Base-by-base conservation (phyloP, 495 filamentous ascomycete species). In the Xylaria castorea region DNA sequence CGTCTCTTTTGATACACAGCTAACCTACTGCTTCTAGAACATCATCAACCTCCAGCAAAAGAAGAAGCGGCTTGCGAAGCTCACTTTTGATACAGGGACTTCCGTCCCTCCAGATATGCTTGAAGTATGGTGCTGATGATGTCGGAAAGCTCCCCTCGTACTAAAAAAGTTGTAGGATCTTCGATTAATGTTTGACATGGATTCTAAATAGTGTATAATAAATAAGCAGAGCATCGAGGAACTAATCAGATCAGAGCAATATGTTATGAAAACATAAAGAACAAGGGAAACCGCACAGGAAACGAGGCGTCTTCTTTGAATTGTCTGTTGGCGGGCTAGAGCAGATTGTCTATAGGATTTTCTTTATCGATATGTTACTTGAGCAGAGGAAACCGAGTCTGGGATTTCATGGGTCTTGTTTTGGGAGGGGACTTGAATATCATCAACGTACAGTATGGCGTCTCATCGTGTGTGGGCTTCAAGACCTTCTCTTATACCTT, bases 51-150 rank as follows among this genome's bases (percentile, higher is more conserved):
- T 73, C 20, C 74, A 75, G 27, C 42, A 66, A 32, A 75, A 42
- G 66, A 75, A 75, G 53, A 73, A 62, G 16, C 48, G 30, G 27
- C 61, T 75, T 25, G 60, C 71, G 27, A 71, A 73, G 53, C 62
- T 75, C 36, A 73, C 74, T 25, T 70, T 75, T 42, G 71, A 70
- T 16, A 36, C 66, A 20, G 65, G 60, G 36, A 44, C 12, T 0
- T 38, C 30, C 1, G 22, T 32, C 20, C 11, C 44, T 48, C 9
- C 61, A 34, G 38, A 64, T 44, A 27, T 32, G 18, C n/a, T 64
- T 20, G 61, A 44, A 22, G 61, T 64, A 44, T 18, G 38, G 14
- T 18, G 38, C 3, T 3, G 3, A 44, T 30, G 7, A 9, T 64
- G 11, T 64, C 22, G 2, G 8, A 9, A 0, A 18, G 11, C 22